Evolutionary conservation across 768 basidiomycete genomes (phyloP), one percentile per base, ranked within the genome.

Genomic region (Sarcodon aspratus): DNA sequence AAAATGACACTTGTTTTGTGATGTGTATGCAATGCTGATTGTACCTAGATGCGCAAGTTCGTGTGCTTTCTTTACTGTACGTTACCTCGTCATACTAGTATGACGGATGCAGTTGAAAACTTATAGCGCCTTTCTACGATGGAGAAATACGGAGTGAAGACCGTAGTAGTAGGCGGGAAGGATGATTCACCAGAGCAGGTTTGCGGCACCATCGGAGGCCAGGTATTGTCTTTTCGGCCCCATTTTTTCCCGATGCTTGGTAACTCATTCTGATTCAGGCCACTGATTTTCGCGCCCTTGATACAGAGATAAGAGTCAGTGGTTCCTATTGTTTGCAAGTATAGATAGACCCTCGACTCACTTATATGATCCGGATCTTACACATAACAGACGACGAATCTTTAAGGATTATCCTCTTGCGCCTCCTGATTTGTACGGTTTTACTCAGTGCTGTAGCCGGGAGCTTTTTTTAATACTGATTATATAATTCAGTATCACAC

Each of bases 121-220:
- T 27, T 5, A 27, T 27, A 27, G 2, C 21, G 21, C 5, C 21
- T 79, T 52, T 74, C 76, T 18, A 78, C 80, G 76, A 60, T 71
- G 0, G 80, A 80, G 58, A 63, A 69, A 36, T 75, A 80, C 51
- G 76, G 76, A 33, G 72, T 70, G 27, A 75, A 65, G 55, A 78
- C 74, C 6, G 72, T 74, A n/a, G 76, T 80, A 2, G 54, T 76
- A n/a, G 78, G 77, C 21, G 79, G 78, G 33, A 70, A 70, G 55
- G 56, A 66, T 9, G 67, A 62, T 45, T 60, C 69, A 8, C 61
- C 57, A 36, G 78, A 80, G 55, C 69, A 79, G 55, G 80, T 78
- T 56, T 78, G 76, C 52, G 78, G n/a, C 15, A 74, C 70, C 35
- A 78, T 80, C 32, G 79, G 78, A n/a, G 79, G 79, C 0, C 75